phyloP scores from a whole-genome alignment of 306 rosid species.

The Betula pendula region DNA sequence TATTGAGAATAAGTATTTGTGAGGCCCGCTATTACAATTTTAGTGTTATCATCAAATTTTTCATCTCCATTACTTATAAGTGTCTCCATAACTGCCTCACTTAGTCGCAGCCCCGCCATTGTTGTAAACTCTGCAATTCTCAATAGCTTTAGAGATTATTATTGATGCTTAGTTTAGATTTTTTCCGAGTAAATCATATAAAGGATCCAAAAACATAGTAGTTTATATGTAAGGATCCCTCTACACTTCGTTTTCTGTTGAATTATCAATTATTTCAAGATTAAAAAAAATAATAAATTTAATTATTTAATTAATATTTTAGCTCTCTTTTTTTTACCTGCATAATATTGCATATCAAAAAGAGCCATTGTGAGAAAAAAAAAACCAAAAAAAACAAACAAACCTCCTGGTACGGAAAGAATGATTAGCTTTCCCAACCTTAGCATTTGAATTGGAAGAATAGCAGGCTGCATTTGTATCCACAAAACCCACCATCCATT shows the following conservation, averaged over 20 bases:
- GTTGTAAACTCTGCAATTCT: constrained; percentile 73
- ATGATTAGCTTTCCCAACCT: constrained; percentile 78
- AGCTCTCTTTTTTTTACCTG: too few relatives aligned
- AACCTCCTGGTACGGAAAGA: constrained; percentile 94
- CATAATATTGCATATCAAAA: too few relatives aligned
- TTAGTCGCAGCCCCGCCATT: constrained; percentile 80
- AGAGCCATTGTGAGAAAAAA: constrained; percentile 12
- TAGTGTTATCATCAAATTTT: constrained; percentile 56
- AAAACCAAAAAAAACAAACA: too few relatives aligned
- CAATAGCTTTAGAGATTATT: constrained; percentile 9
- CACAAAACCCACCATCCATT: not conserved
- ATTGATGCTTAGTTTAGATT: not conserved
- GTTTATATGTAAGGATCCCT: too few relatives aligned
- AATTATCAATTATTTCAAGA: too few relatives aligned
- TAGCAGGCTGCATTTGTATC: constrained; percentile 68
- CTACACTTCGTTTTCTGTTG: too few relatives aligned
- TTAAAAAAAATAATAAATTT: too few relatives aligned
- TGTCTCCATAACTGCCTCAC: constrained; percentile 72
- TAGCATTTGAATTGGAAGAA: constrained; percentile 79
- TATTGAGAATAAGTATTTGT: constrained; percentile 85
- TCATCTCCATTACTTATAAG: constrained; percentile 48
- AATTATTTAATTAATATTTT: too few relatives aligned
- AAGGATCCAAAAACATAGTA: not conserved
- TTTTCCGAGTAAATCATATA: not conserved
- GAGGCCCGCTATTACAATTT: constrained; percentile 73